Evolutionary conservation across 106 monocot species (phyloP).

Genomic region (Acorus gramineus): DNA sequence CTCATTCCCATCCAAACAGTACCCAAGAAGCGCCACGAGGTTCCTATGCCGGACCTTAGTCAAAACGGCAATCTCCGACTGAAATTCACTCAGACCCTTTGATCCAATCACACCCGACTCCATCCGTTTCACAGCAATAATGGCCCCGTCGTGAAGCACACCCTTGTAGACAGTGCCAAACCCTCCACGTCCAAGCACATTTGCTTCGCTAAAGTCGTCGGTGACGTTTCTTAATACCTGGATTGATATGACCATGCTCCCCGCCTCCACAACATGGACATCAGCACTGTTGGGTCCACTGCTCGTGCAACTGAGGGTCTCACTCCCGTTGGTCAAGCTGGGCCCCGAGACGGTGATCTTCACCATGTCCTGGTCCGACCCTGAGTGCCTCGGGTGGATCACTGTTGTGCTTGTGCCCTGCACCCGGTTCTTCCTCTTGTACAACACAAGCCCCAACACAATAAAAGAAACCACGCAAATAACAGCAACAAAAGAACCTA

Average conservation of each 20-base stretch:
- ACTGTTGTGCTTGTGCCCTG: no score
- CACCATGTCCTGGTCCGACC: no score
- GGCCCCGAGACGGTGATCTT: no score
- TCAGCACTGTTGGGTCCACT: conserved; percentile 5
- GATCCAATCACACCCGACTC: conserved; percentile 35
- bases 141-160: conserved; percentile 43
- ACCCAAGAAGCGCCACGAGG: conserved; percentile 58
- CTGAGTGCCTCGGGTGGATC: no score
- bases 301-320: background rate
- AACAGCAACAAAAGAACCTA: no score
- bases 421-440: no score
- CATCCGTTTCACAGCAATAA: conserved; percentile 72
- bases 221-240: conserved; percentile 47
- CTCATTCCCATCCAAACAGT: conserved; percentile 62
- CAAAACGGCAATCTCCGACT: conserved; percentile 52
- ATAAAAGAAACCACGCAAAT: no score
- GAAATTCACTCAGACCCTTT: conserved; percentile 44
- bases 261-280: conserved; percentile 20
- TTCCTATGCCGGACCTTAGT: conserved; percentile 56
- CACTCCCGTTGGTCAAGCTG: no score
- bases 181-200: conserved; percentile 56
- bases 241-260: conserved; percentile 36
- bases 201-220: conserved; percentile 44
- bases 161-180: conserved; percentile 74
- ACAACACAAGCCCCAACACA: no score